Base-by-base conservation (phyloP, 106 monocot genomes). In the Vanilla planifolia region DNA sequence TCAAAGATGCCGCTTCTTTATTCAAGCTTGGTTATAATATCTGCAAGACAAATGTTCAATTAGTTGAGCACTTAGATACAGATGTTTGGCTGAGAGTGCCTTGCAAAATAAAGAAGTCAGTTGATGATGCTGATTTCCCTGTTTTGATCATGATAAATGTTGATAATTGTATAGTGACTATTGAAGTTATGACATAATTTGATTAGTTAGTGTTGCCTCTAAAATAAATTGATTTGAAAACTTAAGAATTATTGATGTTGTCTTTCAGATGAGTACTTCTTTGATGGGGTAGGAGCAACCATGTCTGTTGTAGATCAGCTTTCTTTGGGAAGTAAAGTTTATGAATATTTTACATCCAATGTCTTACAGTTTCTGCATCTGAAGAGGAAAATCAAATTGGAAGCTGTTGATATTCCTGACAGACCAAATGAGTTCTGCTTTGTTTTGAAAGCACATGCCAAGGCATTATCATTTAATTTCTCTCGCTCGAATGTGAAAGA, bases 71-170 rank as follows among this genome's bases (percentile, higher is more conserved):
- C 15, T 68, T 90, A 42, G 75, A 90, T 79, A 80, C 84, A 70
- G 85, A 79, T 48, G 24, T 90, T 14, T 96, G 80, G 83, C 64
- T 96, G 50, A 75, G 75, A 51, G 77, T 87, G 57, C 95, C 93
- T 35, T 76, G 66, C 71, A 63, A 33, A 51, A 57, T 61, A 43
- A 33, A 43, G 3, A 28, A 40, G 60, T 48, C 59, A 56, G n/a
- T 37, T 53, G 55, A 75, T 48, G 33, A 80, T 33, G 66, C 59
- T 66, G 32, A 60, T 75, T 8, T 68, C 50, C 82, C 82, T 21
- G 66, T 61, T 62, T 71, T 65, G 36, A 58, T 96, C 66, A 77
- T 81, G 79, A 56, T 77, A 63, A 81, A 59, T 55, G 48, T 48
- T 13, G 56, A 64, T 28, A 62, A 26, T 52, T 90, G 83, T 56